Conservation (phyloP, 225 moss, liverwort and hornwort species). For the Thuidium tamariscinum region DNA sequence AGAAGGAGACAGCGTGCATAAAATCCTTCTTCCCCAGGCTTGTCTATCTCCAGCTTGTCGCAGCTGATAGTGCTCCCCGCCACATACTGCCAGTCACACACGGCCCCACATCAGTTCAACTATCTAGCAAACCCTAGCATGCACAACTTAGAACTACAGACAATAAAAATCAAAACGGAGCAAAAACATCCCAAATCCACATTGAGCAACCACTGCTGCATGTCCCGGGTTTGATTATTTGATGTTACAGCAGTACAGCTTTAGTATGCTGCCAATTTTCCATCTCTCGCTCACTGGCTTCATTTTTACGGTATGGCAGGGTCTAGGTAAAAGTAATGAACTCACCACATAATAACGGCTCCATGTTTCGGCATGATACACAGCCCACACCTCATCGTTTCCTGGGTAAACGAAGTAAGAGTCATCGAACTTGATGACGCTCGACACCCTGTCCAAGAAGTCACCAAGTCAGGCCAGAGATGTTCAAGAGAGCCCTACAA, state of each 20-base stretch:
- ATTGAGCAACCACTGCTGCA: background rate
- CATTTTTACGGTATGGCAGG: background rate
- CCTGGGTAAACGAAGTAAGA: conserved; percentile 81
- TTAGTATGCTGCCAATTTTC: background rate
- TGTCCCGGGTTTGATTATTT: background rate
- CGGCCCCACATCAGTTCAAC: background rate
- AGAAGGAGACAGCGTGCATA: conserved; percentile 58
- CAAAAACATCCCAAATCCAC: background rate
- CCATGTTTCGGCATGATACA: conserved; percentile 41
- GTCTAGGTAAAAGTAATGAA: background rate
- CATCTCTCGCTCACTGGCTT: background rate
- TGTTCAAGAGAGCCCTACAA: background rate
- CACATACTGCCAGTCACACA: conserved; percentile 43
- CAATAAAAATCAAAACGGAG: background rate
- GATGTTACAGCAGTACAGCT: background rate
- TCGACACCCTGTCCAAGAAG: conserved; percentile 56
- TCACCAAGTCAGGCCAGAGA: background rate
- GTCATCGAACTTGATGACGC: conserved; percentile 34
- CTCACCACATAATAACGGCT: conserved; percentile 71
- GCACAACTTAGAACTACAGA: background rate
- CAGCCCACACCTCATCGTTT: conserved; percentile 85
- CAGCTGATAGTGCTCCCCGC: conserved; percentile 41
- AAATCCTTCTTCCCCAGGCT: conserved; percentile 64
- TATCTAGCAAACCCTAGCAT: background rate
- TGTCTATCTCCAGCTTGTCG: conserved; percentile 33